These are phyloP conservation scores for Fusarium solani-melongenae DNA, from an alignment of 2,329 filamentous ascomycete genomes.

Conservation along the genomic window DNA sequence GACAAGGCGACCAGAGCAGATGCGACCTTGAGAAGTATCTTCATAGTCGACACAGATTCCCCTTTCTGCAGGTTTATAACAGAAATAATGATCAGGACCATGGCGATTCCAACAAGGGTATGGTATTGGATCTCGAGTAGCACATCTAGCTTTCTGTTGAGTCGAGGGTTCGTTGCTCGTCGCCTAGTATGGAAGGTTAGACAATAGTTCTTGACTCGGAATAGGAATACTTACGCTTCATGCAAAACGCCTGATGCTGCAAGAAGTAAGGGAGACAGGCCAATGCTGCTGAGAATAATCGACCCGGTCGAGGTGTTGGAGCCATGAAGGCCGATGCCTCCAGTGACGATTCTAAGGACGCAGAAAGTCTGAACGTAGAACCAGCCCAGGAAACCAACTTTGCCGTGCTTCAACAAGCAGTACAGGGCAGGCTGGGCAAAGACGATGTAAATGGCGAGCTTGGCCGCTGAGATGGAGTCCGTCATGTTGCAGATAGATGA, in stretches of 20 bases:
- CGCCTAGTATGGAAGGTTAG: not conserved
- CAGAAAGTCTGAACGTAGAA: constrained; percentile 18
- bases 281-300: constrained; percentile 15
- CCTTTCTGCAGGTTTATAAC: constrained; percentile 5
- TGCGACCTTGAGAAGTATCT: constrained; percentile 4
- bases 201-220: not conserved
- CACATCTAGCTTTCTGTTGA: constrained; percentile 17
- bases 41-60: not conserved
- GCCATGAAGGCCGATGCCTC: constrained; percentile 2
- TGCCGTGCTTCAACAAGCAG: constrained; percentile 18
- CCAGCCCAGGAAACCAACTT: constrained; percentile 17
- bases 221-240: constrained; percentile 5
- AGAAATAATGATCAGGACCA: constrained; percentile 9
- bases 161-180: constrained; percentile 9
- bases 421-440: constrained; percentile 8
- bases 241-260: constrained; percentile 12
- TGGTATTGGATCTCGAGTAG: constrained; percentile 22
- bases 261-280: constrained; percentile 11
- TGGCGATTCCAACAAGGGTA: not conserved
- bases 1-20: constrained; percentile 2
- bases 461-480: constrained; percentile 11
- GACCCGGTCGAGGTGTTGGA: not conserved
- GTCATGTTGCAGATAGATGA: not conserved
- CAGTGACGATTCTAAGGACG: constrained; percentile 9
- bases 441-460: constrained; percentile 14